Evolutionary conservation across 2,329 filamentous ascomycete species (phyloP).

Genomic region (Colletotrichum nymphaeae): DNA sequence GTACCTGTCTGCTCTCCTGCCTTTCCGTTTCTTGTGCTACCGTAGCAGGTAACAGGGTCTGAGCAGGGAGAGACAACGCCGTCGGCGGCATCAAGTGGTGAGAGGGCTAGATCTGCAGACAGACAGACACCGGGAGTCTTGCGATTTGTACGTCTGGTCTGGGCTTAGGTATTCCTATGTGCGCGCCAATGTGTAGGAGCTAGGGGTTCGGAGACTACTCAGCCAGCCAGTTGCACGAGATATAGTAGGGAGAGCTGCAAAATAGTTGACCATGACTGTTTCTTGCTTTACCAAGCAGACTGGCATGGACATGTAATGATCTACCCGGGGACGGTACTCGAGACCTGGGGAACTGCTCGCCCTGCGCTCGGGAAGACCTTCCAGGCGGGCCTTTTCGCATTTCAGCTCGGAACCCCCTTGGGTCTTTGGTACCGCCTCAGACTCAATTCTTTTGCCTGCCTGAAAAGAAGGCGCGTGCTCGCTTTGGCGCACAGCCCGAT

Average conservation of each 20-base stretch:
- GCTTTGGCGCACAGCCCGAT: constrained; percentile 13
- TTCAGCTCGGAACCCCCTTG: constrained; percentile 14
- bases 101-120: not conserved
- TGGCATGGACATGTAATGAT: not conserved
- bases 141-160: not conserved
- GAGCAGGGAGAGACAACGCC: not conserved
- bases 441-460: not conserved
- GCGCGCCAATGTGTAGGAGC: not conserved
- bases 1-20: not conserved
- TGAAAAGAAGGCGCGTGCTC: not conserved
- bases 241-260: no score
- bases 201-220: not conserved
- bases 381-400: not conserved
- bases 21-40: not conserved
- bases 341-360: not conserved
- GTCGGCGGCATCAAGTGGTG: not conserved
- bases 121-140: not conserved
- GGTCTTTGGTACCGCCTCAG: constrained; percentile 4
- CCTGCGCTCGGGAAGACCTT: constrained; percentile 17
- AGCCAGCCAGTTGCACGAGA: not conserved
- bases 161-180: not conserved
- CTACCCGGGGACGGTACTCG: no score
- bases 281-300: not conserved
- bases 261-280: not conserved
- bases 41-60: not conserved